A percentile compares a stretch with the other conserved stretches of the same genome.
These are phyloP conservation scores for Massarina eburnea DNA, from an alignment of 2,329 filamentous ascomycete species.

Conservation along the genomic window DNA sequence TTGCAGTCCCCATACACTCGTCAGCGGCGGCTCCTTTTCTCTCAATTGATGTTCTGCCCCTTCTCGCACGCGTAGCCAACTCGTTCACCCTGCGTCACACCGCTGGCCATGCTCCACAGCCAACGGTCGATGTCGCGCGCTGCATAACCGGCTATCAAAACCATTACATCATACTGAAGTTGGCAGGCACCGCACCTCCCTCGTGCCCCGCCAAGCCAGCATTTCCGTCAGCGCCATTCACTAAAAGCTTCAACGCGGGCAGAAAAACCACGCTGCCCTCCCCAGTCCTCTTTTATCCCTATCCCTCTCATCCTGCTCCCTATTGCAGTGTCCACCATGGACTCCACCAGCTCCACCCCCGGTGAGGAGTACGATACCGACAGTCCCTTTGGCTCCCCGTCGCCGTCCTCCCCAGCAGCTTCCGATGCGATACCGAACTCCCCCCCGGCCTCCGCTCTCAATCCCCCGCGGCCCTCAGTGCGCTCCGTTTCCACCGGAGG, in stretches of 20 bases:
- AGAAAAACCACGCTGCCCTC: not conserved
- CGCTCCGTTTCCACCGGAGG: constrained; percentile 62
- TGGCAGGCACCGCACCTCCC: not conserved
- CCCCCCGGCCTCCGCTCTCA: constrained; percentile 25
- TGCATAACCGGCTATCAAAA: constrained; percentile 1
- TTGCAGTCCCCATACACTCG: not conserved
- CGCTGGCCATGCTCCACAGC: not conserved
- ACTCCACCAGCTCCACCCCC: constrained; percentile 31
- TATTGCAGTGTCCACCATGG: constrained; percentile 22
- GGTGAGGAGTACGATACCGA: constrained; percentile 36
- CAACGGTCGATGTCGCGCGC: not conserved
- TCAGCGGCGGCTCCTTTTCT: not conserved
- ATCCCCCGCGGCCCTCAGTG: constrained; percentile 54
- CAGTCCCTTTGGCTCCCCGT: constrained; percentile 33
- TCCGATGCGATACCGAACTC: constrained; percentile 22
- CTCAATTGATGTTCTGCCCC: not conserved
- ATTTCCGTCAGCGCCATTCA: not conserved
- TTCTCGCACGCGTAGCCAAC: not conserved
- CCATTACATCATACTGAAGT: not conserved
- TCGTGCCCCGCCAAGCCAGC: not conserved
- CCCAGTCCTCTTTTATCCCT: not conserved
- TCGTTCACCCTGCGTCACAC: not conserved
- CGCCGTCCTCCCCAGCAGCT: constrained; percentile 32
- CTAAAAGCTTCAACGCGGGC: not conserved
- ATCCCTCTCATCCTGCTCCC: constrained; percentile 3